Base-by-base conservation (phyloP, 257 asterid genomes). In the Fraxinus cuspidata region DNA sequence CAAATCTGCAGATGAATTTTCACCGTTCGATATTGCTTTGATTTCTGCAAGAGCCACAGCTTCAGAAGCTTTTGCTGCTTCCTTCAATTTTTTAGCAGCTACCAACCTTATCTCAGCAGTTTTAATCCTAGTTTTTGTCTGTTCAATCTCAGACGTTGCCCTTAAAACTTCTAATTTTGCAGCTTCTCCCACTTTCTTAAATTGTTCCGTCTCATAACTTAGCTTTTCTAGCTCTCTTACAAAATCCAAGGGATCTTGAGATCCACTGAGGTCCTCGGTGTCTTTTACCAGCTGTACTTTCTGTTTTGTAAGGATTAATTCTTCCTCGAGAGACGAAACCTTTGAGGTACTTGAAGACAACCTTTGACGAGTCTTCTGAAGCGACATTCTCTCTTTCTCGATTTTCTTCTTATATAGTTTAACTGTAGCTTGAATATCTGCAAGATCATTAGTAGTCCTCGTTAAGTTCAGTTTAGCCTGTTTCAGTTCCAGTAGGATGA, bases 81-180 rank as follows among this genome's bases (percentile, higher is more conserved):
- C 8, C 88, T 87, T 84, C 86, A 83, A 79, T 70, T 85, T 85
- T 77, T 72, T 87, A 16, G 90, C 87, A 2, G 86, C 90, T 37
- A 85, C 79, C 73, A 87, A 73, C 74, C 83, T 83, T 44, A 77
- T 78, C 80, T 84, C 87, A 1, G 86, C 81, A 38, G 86, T 85
- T 81, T 74, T 81, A 51, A 87, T 81, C 80, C 74, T 78, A 29
- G 73, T 25, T 80, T 77, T 84, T 28, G 87, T 77, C 70, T 79
- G 82, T 69, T 87, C 87, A 29, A 87, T 83, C 84, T 84, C 84
- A 31, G 81, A 69, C 51, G 78, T 74, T 42, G 87, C 82, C 64
- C 81, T 78, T 67, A 77, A 58, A 69, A 81, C 81, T 71, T 84
- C 86, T 25, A 87, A 81, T 72, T 77, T 87, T 8, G 88, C 84